These are phyloP conservation scores for Ceriops decandra DNA, from an alignment of 345 rosid species.

Conservation along the genomic window DNA sequence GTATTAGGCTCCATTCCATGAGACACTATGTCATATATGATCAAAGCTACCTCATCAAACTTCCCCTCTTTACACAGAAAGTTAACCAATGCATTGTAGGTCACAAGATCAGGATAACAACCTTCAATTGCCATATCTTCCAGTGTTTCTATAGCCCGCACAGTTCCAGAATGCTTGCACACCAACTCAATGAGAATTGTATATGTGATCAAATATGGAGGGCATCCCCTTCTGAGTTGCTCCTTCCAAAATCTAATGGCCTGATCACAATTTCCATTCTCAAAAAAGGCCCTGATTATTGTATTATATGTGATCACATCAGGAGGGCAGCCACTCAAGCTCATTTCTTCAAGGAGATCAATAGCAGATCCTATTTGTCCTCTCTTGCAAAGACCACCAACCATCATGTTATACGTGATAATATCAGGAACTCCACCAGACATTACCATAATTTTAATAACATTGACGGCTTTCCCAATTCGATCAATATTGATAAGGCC, in stretches of 20 bases:
- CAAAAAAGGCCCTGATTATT: constrained; percentile 61
- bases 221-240: constrained; percentile 63
- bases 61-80: constrained; percentile 57
- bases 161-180: constrained; percentile 63
- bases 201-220: constrained; percentile 62
- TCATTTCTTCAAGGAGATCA: constrained; percentile 63
- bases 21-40: constrained; percentile 45
- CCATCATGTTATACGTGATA: constrained; percentile 74
- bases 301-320: constrained; percentile 78
- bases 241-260: constrained; percentile 70
- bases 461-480: constrained; percentile 53
- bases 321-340: constrained; percentile 71
- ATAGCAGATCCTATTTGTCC: constrained; percentile 52
- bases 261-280: constrained; percentile 46
- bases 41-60: constrained; percentile 49
- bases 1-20: constrained; percentile 65
- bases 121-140: constrained; percentile 77
- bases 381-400: constrained; percentile 66
- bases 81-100: constrained; percentile 67
- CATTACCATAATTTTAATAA: constrained; percentile 68
- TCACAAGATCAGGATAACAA: constrained; percentile 70
- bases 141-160: constrained; percentile 65
- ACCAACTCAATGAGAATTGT: constrained; percentile 73
- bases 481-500: constrained; percentile 50
- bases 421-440: constrained; percentile 82